phyloP scores from a whole-genome alignment of 177 flowering plant genomes.

The Vitis hybrid region DNA sequence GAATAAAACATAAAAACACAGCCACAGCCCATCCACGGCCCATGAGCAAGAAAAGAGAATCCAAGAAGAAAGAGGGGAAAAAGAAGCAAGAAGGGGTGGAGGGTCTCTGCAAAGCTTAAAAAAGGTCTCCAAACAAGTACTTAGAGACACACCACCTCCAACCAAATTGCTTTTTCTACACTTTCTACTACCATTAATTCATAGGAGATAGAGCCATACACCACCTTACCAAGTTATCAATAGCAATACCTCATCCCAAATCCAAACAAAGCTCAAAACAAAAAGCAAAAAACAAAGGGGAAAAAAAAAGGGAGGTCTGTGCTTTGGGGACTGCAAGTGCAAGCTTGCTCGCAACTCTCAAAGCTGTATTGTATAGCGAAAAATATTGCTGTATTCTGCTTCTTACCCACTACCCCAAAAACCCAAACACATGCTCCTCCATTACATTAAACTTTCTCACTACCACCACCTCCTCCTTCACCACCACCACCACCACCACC shows the following conservation, averaged over 20 bases:
- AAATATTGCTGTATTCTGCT: constrained; percentile 21
- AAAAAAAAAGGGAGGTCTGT: constrained; percentile 6
- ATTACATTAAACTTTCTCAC: not conserved
- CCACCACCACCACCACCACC: constrained; percentile 22
- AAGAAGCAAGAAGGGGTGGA: constrained; percentile 1
- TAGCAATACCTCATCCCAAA: constrained; percentile 7
- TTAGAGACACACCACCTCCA: constrained; percentile 28
- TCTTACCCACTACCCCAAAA: constrained; percentile 25
- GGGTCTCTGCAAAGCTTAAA: not conserved
- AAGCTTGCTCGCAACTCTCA: constrained; percentile 39
- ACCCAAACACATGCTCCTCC: constrained; percentile 36
- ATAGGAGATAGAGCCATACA: constrained; percentile 26
- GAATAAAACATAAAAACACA: not conserved
- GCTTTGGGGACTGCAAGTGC: constrained; percentile 51
- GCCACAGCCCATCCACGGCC: constrained; percentile 12
- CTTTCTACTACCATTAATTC: constrained; percentile 14
- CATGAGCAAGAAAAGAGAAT: constrained; percentile 24
- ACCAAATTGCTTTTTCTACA: constrained; percentile 27
- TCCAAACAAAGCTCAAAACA: constrained; percentile 28
- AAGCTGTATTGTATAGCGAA: constrained; percentile 19
- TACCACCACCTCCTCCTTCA: not conserved
- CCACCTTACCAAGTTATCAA: constrained; percentile 18
- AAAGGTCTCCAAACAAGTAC: constrained; percentile 22
- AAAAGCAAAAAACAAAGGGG: constrained; percentile 16
- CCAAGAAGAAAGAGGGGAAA: constrained; percentile 16